Percentiles rank a stretch among this genome's conserved stretches.
phyloP scores from a whole-genome alignment of 73 alveolate species.

The Breviolum minutum region DNA sequence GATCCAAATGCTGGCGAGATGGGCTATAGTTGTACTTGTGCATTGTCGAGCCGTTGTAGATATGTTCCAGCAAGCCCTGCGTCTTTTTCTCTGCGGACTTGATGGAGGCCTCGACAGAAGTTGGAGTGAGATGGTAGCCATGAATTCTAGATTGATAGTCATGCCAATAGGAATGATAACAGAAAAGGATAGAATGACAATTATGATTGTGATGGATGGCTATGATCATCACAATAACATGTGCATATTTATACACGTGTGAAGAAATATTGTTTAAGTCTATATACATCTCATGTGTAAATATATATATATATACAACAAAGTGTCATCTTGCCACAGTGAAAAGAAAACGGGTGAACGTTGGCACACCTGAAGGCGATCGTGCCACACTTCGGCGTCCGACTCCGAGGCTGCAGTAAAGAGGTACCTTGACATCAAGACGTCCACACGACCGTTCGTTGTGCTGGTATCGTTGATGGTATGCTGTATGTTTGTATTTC shows the following conservation, averaged over 20 bases:
- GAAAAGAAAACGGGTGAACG: background rate
- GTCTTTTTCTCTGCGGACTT: constrained; percentile 60
- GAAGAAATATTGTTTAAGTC: too few species aligned
- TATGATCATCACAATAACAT: background rate
- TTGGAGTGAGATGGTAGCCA: too few species aligned
- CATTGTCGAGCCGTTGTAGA: constrained; percentile 77
- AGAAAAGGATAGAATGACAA: too few species aligned
- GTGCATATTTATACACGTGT: background rate
- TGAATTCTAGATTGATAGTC: too few species aligned
- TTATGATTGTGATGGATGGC: too few species aligned
- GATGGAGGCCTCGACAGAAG: constrained; percentile 26
- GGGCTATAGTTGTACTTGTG: constrained; percentile 94
- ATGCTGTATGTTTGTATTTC: too few species aligned
- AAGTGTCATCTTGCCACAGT: background rate
- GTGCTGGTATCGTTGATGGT: background rate
- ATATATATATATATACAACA: background rate
- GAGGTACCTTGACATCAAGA: background rate
- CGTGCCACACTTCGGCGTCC: constrained; percentile 82
- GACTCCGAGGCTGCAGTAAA: constrained; percentile 49
- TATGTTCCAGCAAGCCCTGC: constrained; percentile 61
- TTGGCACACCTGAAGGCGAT: background rate
- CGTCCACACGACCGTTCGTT: too few species aligned
- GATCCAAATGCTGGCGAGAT: background rate
- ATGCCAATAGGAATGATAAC: too few species aligned
- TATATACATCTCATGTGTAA: background rate